Evolutionary conservation across 805 yeast species (phyloP), one percentile per base, ranked within the genome.

Genomic region (Hanseniaspora mollemarum): DNA sequence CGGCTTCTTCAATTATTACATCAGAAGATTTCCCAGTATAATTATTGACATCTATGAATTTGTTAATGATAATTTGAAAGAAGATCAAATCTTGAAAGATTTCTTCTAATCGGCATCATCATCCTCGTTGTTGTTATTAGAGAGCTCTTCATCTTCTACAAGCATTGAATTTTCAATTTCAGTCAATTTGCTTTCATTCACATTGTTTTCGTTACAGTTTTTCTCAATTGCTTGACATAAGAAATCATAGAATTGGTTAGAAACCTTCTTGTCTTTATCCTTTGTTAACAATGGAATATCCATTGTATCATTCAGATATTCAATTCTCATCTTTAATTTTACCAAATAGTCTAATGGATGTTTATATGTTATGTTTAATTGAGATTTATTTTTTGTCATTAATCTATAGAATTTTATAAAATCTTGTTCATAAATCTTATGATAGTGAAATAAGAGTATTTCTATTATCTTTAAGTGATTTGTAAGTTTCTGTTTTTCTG

Each of bases 1-100:
- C 45, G 96, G 94, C 0, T 92, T 85, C 62, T 83, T 86, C 64
- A 65, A 69, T 40, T 92, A 84, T 62, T 92, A 87, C 65, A 77
- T 78, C 41, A 60, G 63, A 26, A 75, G 78, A 60, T 92, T 90
- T 61, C 98, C 99, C 1, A 71, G 73, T 49, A 64, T 92, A 58
- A 65, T 92, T 58, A 76, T 90, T 79, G 81, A 77, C 58, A 76
- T 83, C 8, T 87, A 86, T 66, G 69, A 70, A 48, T 71, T 84
- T 55, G 79, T 83, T 26, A 70, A 70, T 52, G 69, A 70, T 46
- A 71, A 79, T 54, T 63, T 87, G 56, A 67, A 66, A n/a, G 72
- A 76, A 22, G 95, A 87, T 58, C 83, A 77, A 52, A 72, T 75
- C 22, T 73, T 85, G 55, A 59, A 60, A 49, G 64, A 68, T 10